A percentile compares a stretch with the other conserved stretches of the same genome.
Evolutionary conservation across 306 rosid species (phyloP).

Genomic region (Casuarina equisetifolia): DNA sequence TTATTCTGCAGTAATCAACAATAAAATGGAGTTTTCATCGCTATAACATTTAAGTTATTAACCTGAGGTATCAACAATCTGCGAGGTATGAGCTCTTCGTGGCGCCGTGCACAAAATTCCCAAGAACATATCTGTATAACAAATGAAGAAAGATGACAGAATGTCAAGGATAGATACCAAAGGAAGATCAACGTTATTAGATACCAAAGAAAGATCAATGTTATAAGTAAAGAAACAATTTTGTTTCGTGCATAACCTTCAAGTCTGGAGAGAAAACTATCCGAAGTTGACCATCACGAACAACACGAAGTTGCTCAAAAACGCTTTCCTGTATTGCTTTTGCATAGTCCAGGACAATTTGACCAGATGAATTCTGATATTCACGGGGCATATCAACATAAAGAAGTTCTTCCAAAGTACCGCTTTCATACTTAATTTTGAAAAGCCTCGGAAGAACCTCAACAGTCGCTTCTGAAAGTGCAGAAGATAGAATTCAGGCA

Average conservation of each 20-base stretch:
- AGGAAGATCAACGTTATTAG: background rate
- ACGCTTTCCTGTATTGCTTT: slow-evolving; percentile 99
- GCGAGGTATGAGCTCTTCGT: slow-evolving; percentile 96
- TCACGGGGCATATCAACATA: slow-evolving; percentile 99
- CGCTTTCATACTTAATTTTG: slow-evolving; percentile 96
- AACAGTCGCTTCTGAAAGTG: slow-evolving; percentile 79
- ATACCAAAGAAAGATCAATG: background rate
- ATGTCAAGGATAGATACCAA: slow-evolving; percentile 17
- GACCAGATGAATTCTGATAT: slow-evolving; percentile 91
- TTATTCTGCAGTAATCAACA: background rate
- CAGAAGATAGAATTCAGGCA: slow-evolving; percentile 21
- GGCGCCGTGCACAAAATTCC: slow-evolving; percentile 99
- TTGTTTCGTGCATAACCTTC: slow-evolving; percentile 53
- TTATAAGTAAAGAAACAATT: slow-evolving; percentile 7
- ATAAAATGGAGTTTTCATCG: slow-evolving; percentile 11
- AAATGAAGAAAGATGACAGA: slow-evolving; percentile 19
- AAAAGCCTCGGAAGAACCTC: slow-evolving; percentile 98
- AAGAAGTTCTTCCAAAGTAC: slow-evolving; percentile 96
- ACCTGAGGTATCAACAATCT: slow-evolving; percentile 97
- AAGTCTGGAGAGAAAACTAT: slow-evolving; percentile 90
- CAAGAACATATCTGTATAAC: slow-evolving; percentile 84
- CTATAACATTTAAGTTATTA: slow-evolving; percentile 26
- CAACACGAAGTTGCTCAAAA: slow-evolving; percentile 98
- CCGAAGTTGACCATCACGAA: slow-evolving; percentile 97
- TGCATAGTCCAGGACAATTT: slow-evolving; percentile 93